Base-by-base conservation (phyloP, 768 basidiomycete species). In the Leccinum imitatum region DNA sequence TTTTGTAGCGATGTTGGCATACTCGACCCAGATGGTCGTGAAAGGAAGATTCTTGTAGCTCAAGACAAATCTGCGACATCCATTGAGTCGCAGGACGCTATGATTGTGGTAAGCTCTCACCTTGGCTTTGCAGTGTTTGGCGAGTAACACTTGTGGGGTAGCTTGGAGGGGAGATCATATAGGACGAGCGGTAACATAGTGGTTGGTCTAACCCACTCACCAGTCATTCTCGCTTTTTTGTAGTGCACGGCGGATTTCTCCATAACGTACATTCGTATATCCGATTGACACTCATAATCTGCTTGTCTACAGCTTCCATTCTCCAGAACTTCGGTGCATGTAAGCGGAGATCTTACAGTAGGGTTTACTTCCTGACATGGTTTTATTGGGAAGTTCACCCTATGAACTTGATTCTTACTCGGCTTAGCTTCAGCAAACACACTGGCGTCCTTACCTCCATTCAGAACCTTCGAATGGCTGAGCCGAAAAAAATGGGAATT, bases 51-150 rank as follows among this genome's bases (percentile, higher is more conserved):
- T 65, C 61, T 78, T 75, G 60, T 72, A 70, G 31, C 70, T 54
- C 59, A 75, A 63, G 13, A 67, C 67, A 48, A 68, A 69, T 63
- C 78, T 78, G 41, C n/a, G 21, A n/a, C 4, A 1, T n/a, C 30
- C 48, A 5, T 47, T 61, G 8, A 47, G 14, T 23, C 3, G 11
- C 3, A n/a, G 15, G 14, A 14, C 3, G 21, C 48, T 30, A 21
- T 15, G 31, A 3, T 7, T 10, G 10, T 2, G 44, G 15, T 56
- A 23, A n/a, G 14, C 57, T 9, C 58, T 9, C 2, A 65, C 80
- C 78, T 77, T 19, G 76, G 64, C 58, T 72, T 81, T 60, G 69
- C 75, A 7, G 74, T 64, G 56, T 79, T 81, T 8, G 73, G 71
- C 1, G 78, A 71, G 71, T 73, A 78, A 3, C 19, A 58, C n/a